Conservation (phyloP, 2,329 filamentous ascomycete species). For the Microdochium nivale region DNA sequence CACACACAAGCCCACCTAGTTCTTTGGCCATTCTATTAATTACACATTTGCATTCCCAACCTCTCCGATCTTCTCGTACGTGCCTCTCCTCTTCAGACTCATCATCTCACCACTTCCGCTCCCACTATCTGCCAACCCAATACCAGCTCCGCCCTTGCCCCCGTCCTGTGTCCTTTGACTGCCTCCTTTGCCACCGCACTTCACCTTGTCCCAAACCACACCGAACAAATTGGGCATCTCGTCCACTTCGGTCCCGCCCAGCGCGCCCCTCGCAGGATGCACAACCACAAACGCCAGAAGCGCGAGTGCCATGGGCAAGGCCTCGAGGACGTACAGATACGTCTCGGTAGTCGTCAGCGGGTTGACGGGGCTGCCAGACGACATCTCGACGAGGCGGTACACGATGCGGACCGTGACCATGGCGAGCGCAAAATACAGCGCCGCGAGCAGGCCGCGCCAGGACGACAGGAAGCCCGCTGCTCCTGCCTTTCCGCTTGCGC, state of each 20-base stretch:
- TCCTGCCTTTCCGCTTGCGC: background rate
- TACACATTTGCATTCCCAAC: too few relatives aligned
- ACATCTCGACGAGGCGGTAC: constrained; percentile 45
- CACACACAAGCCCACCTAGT: too few relatives aligned
- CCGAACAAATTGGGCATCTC: constrained; percentile 14
- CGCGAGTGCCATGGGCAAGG: constrained; percentile 27
- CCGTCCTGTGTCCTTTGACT: background rate
- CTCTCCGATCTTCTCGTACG: constrained; percentile 19
- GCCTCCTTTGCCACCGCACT: background rate
- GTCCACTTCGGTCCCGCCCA: constrained; percentile 12
- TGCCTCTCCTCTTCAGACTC: too few relatives aligned
- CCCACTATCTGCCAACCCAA: too few relatives aligned
- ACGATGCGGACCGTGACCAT: constrained; percentile 39
- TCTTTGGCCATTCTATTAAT: too few relatives aligned
- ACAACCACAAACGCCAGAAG: constrained; percentile 23
- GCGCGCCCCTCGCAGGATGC: constrained; percentile 22
- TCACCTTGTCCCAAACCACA: background rate
- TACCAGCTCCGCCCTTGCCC: background rate
- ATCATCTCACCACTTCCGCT: too few relatives aligned
- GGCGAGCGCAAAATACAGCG: constrained; percentile 23
- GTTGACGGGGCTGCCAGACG: constrained; percentile 25
- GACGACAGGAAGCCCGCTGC: background rate
- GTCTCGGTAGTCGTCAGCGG: constrained; percentile 15
- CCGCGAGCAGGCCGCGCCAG: constrained; percentile 16
- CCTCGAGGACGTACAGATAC: constrained; percentile 25